Evolutionary conservation across 345 rosid genomes (phyloP).

Genomic region (Euclidium syriacum): DNA sequence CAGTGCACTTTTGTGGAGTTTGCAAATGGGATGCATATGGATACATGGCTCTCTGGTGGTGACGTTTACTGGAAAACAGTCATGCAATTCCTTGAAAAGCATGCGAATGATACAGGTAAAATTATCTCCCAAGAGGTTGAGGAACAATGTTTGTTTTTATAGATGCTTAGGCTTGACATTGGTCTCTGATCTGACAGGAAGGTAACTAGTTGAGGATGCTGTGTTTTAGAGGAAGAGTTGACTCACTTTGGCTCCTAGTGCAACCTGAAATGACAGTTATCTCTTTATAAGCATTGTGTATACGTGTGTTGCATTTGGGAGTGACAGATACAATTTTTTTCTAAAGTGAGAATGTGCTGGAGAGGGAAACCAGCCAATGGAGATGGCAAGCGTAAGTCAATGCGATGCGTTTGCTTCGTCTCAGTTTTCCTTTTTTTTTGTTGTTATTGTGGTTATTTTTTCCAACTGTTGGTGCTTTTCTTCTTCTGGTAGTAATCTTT

Average conservation of each 20-base stretch:
- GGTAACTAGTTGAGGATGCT: conserved; percentile 4
- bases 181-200: conserved; percentile 24
- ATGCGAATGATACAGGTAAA: conserved; percentile 36
- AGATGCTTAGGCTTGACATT: conserved; percentile 5
- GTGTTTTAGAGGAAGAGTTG: conserved; percentile 15
- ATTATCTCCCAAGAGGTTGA: neutral
- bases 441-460: neutral
- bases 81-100: conserved; percentile 52
- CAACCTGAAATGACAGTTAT: conserved; percentile 13
- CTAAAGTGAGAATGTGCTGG: conserved; percentile 21
- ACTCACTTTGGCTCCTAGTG: conserved; percentile 17
- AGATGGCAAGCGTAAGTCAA: conserved; percentile 17
- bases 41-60: conserved; percentile 94
- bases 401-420: conserved; percentile 21
- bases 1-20: conserved; percentile 74
- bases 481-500: neutral
- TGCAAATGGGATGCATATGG: conserved; percentile 98
- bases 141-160: conserved; percentile 3
- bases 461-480: conserved; percentile 2
- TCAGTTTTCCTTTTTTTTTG: neutral
- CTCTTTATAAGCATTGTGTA: conserved; percentile 16
- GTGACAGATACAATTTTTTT: conserved; percentile 15
- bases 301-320: conserved; percentile 26
- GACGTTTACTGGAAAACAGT: conserved; percentile 77
- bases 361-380: conserved; percentile 19